Conservation (phyloP, 306 rosid species). For the Parietaria judaica region DNA sequence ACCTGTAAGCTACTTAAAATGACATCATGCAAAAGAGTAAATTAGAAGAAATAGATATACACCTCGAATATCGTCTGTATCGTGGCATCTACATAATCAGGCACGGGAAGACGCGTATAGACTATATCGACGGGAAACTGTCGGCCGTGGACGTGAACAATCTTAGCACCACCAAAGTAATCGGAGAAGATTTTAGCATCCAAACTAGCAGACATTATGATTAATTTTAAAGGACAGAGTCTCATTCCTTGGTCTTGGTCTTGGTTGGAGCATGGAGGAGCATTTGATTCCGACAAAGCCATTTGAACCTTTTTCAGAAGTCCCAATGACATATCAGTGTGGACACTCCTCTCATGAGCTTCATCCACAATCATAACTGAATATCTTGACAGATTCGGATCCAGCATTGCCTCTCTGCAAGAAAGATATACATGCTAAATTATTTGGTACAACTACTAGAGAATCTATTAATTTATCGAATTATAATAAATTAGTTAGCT, state of each 20-base stretch:
- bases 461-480: no score
- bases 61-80: conserved; percentile 77
- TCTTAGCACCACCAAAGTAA: conserved; percentile 74
- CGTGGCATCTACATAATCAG: conserved; percentile 70
- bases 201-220: conserved; percentile 94
- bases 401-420: conserved; percentile 84
- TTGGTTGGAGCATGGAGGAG: conserved; percentile 27
- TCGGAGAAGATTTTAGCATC: conserved; percentile 82
- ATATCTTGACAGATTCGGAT: conserved; percentile 76
- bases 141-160: conserved; percentile 85
- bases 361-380: conserved; percentile 86
- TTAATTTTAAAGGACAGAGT: conserved; percentile 60
- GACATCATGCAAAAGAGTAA: background rate
- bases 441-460: no score
- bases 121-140: conserved; percentile 83
- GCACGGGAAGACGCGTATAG: conserved; percentile 47
- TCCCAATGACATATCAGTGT: conserved; percentile 85
- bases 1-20: conserved; percentile 13
- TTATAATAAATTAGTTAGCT: no score
- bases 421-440: no score
- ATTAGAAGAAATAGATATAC: conserved; percentile 6
- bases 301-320: conserved; percentile 69
- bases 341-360: conserved; percentile 95
- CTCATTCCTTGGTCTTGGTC: conserved; percentile 38
- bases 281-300: conserved; percentile 57